phyloP scores from a whole-genome alignment of 345 rosid species.

The Dovyalis caffra region DNA sequence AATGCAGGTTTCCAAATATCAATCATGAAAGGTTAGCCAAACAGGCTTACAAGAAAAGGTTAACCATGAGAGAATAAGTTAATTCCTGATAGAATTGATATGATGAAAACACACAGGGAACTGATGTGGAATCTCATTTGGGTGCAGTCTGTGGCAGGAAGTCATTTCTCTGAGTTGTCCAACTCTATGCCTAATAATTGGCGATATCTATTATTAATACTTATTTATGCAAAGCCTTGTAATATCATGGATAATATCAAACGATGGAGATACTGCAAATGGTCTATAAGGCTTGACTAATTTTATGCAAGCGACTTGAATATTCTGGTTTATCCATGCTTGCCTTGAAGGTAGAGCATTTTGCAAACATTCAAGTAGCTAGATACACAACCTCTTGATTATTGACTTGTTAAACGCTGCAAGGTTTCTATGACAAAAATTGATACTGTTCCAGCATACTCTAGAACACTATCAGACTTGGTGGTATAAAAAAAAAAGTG shows the following conservation, averaged over 20 bases:
- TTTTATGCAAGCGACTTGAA: background rate
- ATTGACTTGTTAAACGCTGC: background rate
- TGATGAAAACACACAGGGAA: background rate
- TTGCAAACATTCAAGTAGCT: background rate
- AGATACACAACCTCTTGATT: background rate
- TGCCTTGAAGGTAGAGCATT: background rate
- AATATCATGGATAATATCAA: background rate
- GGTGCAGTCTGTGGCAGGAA: background rate
- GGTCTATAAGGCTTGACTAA: background rate
- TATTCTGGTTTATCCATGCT: background rate
- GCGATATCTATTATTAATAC: background rate
- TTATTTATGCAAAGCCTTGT: background rate
- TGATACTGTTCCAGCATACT: no score
- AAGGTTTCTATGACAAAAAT: background rate
- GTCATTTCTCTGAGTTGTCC: background rate
- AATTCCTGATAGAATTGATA: background rate
- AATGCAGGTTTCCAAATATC: background rate
- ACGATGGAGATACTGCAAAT: background rate
- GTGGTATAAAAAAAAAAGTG: background rate
- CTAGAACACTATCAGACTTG: background rate
- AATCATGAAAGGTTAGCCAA: no score
- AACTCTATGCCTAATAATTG: background rate
- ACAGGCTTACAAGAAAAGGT: background rate
- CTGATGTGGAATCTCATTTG: background rate
- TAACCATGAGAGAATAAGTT: background rate